Percentiles rank a stretch among this genome's conserved stretches.
These are phyloP conservation scores for Zygosaccharomyces kombuchaensis DNA, from an alignment of 805 yeast genomes.

Conservation along the genomic window DNA sequence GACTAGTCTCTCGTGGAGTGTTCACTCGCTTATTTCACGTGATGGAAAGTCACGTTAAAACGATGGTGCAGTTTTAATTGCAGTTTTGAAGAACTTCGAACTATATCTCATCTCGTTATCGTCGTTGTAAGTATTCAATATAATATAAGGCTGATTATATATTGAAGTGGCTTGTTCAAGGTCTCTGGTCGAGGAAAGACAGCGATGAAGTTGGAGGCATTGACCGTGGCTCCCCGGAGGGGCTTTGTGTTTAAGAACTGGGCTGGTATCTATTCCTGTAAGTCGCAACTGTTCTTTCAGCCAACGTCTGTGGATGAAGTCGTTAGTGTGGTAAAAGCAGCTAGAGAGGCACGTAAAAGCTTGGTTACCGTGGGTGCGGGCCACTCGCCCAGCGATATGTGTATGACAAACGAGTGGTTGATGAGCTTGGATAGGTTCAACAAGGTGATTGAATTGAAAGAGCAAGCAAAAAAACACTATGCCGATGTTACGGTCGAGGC, in stretches of 20 bases:
- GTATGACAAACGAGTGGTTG: constrained; percentile 85
- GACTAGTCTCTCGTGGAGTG: background rate
- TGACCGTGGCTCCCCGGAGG: constrained; percentile 21
- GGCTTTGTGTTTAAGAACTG: constrained; percentile 48
- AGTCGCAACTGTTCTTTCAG: constrained; percentile 74
- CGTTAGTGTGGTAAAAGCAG: constrained; percentile 58
- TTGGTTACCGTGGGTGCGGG: constrained; percentile 87
- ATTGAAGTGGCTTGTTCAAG: background rate
- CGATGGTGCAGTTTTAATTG: background rate
- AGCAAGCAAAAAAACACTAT: constrained; percentile 54
- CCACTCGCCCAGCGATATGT: constrained; percentile 89
- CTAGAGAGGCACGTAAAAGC: constrained; percentile 55
- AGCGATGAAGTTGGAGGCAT: constrained; percentile 10
- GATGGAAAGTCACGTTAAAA: background rate
- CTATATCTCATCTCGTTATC: background rate
- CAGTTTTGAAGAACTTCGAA: background rate
- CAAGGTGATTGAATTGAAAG: constrained; percentile 46
- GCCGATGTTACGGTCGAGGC: constrained; percentile 95
- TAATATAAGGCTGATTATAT: no score
- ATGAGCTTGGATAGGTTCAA: constrained; percentile 77
- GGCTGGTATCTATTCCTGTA: constrained; percentile 85
- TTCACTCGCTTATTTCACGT: background rate
- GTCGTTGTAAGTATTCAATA: background rate
- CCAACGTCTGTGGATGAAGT: constrained; percentile 72
- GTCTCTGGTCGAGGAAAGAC: background rate